phyloP scores from a whole-genome alignment of 2,329 filamentous ascomycete genomes.

The Podosphaera xanthii region DNA sequence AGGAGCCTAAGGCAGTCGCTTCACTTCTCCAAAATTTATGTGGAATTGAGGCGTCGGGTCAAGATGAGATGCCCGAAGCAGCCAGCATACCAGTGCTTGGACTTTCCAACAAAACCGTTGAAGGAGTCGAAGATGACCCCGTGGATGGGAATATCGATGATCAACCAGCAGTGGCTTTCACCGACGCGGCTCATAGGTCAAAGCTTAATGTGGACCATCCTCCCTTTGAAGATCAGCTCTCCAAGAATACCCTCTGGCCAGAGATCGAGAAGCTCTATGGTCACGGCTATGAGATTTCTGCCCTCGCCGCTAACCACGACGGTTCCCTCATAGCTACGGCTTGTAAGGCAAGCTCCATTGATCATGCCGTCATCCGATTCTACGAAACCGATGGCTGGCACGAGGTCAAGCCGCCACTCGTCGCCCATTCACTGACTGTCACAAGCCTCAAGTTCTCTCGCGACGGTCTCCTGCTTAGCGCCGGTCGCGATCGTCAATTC shows the following conservation, averaged over 20 bases:
- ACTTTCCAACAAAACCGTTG: conserved; percentile 83
- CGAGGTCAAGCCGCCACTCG: conserved; percentile 60
- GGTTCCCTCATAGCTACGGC: conserved; percentile 65
- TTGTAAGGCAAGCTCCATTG: conserved; percentile 75
- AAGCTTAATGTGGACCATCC: conserved; percentile 47
- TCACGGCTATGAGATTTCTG: conserved; percentile 90
- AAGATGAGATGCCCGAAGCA: conserved; percentile 46
- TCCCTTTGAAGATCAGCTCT: conserved; percentile 72
- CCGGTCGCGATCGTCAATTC: conserved; percentile 84
- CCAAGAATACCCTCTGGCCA: conserved; percentile 81
- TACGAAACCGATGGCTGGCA: conserved; percentile 79
- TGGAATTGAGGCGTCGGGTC: conserved; percentile 25
- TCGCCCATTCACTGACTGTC: conserved; percentile 70
- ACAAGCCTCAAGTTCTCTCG: conserved; percentile 59
- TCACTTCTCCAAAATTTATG: conserved; percentile 46
- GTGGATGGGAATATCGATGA: no score
- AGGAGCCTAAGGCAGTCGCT: conserved; percentile 66
- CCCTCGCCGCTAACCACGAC: conserved; percentile 55
- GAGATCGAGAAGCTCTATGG: conserved; percentile 94
- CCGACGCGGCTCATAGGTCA: conserved; percentile 32
- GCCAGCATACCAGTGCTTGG: conserved; percentile 90
- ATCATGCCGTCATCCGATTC: conserved; percentile 81
- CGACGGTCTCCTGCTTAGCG: conserved; percentile 65
- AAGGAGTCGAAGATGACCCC: conserved; percentile 26
- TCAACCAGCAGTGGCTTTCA: conserved; percentile 17